phyloP scores from a whole-genome alignment of 495 filamentous ascomycete species.

The Rostrohypoxylon terebratum region DNA sequence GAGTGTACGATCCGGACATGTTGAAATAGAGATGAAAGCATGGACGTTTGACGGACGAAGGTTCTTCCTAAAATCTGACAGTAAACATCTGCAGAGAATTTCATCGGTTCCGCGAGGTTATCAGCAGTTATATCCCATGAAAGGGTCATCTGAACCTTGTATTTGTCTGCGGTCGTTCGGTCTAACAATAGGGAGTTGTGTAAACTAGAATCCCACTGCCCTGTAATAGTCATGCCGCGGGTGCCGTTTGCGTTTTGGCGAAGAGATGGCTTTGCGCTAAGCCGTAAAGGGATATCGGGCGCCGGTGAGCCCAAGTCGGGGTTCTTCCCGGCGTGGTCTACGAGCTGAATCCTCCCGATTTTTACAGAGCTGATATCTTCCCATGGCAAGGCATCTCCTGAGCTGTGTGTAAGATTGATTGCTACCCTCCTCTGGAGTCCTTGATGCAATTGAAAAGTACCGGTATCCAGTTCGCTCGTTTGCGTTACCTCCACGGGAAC shows the following conservation, averaged over 20 bases:
- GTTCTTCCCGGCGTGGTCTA: slow-evolving; percentile 86
- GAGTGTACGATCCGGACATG: slow-evolving; percentile 87
- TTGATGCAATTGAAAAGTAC: slow-evolving; percentile 94
- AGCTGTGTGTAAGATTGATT: slow-evolving; percentile 88
- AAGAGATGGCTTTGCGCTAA: slow-evolving; percentile 78
- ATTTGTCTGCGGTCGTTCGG: slow-evolving; percentile 87
- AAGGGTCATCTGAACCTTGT: slow-evolving; percentile 87
- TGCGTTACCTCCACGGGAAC: slow-evolving; percentile 93
- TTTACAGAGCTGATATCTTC: slow-evolving; percentile 78
- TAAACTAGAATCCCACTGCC: slow-evolving; percentile 96
- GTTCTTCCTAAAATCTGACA: slow-evolving; percentile 86
- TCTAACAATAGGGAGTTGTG: slow-evolving; percentile 92
- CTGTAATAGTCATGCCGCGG: slow-evolving; percentile 82
- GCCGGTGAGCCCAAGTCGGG: slow-evolving; percentile 78
- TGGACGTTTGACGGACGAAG: slow-evolving; percentile 83
- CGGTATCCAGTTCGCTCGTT: slow-evolving; percentile 79
- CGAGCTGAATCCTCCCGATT: slow-evolving; percentile 80
- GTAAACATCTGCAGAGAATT: slow-evolving; percentile 81
- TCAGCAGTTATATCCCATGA: slow-evolving; percentile 84
- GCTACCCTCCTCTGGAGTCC: slow-evolving; percentile 91
- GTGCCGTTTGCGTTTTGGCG: slow-evolving; percentile 90
- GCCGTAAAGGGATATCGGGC: slow-evolving; percentile 80
- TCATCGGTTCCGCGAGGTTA: slow-evolving; percentile 83
- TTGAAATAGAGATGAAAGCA: slow-evolving; percentile 90
- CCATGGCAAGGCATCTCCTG: slow-evolving; percentile 88